A percentile compares a stretch with the other conserved stretches of the same genome.
Conservation (phyloP, 306 rosid species). For the Quercus aquifolioides region DNA sequence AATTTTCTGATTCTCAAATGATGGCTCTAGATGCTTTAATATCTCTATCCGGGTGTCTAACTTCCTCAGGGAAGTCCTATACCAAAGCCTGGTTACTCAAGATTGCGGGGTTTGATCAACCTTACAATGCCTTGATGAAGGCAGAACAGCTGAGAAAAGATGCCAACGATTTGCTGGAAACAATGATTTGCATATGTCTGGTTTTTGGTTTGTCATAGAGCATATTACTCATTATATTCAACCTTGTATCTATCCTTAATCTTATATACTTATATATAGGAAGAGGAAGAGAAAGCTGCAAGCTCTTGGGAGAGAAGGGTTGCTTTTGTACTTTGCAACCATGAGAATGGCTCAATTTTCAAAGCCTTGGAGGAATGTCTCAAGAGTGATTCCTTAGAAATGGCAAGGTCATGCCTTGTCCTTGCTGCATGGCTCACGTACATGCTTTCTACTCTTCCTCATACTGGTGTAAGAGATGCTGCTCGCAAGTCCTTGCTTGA, state of each 20-base stretch:
- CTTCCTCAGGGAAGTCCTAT: slow-evolving; percentile 66
- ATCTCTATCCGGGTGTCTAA: slow-evolving; percentile 67
- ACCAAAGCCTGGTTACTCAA: slow-evolving; percentile 83
- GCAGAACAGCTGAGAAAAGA: slow-evolving; percentile 44
- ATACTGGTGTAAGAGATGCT: slow-evolving; percentile 59
- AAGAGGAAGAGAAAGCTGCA: slow-evolving; percentile 73
- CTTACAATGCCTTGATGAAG: slow-evolving; percentile 67
- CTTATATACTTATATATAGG: slow-evolving; percentile 35
- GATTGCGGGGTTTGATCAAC: slow-evolving; percentile 83
- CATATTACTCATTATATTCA: slow-evolving; percentile 8
- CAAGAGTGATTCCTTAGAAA: slow-evolving; percentile 63
- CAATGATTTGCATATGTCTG: slow-evolving; percentile 45
- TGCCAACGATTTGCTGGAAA: slow-evolving; percentile 49
- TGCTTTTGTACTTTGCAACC: slow-evolving; percentile 76
- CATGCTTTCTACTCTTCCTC: slow-evolving; percentile 85
- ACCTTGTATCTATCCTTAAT: slow-evolving; percentile 17
- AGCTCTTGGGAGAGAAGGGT: slow-evolving; percentile 75
- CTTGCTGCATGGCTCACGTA: slow-evolving; percentile 82
- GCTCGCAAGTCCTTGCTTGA: slow-evolving; percentile 80
- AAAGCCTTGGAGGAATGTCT: slow-evolving; percentile 82
- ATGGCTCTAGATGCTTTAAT: slow-evolving; percentile 66
- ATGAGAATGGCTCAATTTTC: slow-evolving; percentile 82
- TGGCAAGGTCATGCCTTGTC: slow-evolving; percentile 74
- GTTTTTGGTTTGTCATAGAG: slow-evolving; percentile 20
- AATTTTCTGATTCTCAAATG: slow-evolving; percentile 59